Conservation (phyloP, 2,329 filamentous ascomycete species). For the Aspergillus hortae region DNA sequence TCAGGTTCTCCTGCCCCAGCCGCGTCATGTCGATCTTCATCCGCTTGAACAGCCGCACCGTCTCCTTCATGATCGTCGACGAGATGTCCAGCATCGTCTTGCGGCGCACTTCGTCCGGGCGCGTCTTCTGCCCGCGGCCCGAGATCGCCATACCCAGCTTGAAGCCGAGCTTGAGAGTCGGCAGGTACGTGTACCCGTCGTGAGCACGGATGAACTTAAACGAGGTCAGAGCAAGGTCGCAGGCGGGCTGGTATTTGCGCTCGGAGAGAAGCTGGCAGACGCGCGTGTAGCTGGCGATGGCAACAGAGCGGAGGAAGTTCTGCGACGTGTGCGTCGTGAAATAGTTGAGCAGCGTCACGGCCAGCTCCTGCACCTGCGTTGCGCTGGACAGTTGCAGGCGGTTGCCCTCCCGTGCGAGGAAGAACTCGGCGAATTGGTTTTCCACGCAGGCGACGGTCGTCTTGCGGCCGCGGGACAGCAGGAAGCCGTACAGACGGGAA, state of each 20-base stretch:
- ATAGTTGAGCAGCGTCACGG: conserved; percentile 30
- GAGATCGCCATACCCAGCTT: conserved; percentile 31
- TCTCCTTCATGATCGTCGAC: conserved; percentile 39
- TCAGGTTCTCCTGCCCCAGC: conserved; percentile 39
- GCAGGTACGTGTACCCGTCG: conserved; percentile 24
- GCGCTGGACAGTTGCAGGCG: conserved; percentile 17
- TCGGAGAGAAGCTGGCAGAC: conserved; percentile 27
- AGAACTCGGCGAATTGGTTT: conserved; percentile 30
- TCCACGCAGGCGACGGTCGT: conserved; percentile 21
- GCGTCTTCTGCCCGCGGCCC: conserved; percentile 34
- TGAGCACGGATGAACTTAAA: conserved; percentile 34
- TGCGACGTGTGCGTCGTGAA: conserved; percentile 31
- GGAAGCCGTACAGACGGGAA: conserved; percentile 31
- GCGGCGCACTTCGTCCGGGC: conserved; percentile 30
- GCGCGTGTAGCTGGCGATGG: conserved; percentile 30
- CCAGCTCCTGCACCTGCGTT: conserved; percentile 27
- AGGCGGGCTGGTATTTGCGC: conserved; percentile 27
- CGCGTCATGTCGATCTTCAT: conserved; percentile 44
- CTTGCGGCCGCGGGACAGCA: conserved; percentile 24
- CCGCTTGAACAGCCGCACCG: conserved; percentile 37
- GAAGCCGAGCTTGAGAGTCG: conserved; percentile 34
- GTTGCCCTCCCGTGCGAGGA: conserved; percentile 29
- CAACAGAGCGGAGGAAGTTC: conserved; percentile 35
- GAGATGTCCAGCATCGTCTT: conserved; percentile 41
- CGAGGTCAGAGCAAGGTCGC: conserved; percentile 29